These are phyloP conservation scores for Colletotrichum salicis DNA, from an alignment of 2,329 filamentous ascomycete species.

Conservation along the genomic window DNA sequence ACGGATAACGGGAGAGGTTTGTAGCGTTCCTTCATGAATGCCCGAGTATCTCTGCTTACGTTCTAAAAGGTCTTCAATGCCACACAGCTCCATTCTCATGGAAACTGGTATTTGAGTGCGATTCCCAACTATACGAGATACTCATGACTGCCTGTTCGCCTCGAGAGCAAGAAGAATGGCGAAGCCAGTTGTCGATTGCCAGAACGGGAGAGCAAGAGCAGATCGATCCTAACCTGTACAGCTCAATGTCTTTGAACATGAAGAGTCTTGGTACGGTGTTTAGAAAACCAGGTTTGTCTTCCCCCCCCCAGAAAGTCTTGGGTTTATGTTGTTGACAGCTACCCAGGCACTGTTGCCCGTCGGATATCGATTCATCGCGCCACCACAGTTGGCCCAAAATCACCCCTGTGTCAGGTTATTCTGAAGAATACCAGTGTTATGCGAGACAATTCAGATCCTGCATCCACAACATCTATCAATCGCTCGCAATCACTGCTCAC, in stretches of 20 bases:
- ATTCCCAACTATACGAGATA: constrained; percentile 82
- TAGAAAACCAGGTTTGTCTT: constrained; percentile 71
- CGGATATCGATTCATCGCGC: constrained; percentile 83
- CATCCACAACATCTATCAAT: constrained; percentile 66
- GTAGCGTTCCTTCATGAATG: constrained; percentile 35
- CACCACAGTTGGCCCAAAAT: constrained; percentile 76
- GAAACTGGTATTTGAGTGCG: constrained; percentile 87
- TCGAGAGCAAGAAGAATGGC: constrained; percentile 85
- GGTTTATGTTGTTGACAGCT: not conserved
- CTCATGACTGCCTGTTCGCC: constrained; percentile 87
- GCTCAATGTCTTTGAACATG: constrained; percentile 75
- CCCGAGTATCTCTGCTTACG: constrained; percentile 33
- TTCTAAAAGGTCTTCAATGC: constrained; percentile 80
- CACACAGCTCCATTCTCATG: constrained; percentile 88
- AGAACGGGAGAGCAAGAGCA: constrained; percentile 60
- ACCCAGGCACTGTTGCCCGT: constrained; percentile 68
- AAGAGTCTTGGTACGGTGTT: constrained; percentile 80
- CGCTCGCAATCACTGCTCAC: constrained; percentile 84
- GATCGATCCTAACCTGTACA: constrained; percentile 62
- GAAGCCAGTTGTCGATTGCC: constrained; percentile 68
- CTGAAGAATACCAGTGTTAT: constrained; percentile 84
- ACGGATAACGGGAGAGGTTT: constrained; percentile 79
- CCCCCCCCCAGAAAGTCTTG: not conserved
- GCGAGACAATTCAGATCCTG: constrained; percentile 61
- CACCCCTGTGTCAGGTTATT: constrained; percentile 78